phyloP scores from a whole-genome alignment of 495 filamentous ascomycete species.

The Penicillium manginii region DNA sequence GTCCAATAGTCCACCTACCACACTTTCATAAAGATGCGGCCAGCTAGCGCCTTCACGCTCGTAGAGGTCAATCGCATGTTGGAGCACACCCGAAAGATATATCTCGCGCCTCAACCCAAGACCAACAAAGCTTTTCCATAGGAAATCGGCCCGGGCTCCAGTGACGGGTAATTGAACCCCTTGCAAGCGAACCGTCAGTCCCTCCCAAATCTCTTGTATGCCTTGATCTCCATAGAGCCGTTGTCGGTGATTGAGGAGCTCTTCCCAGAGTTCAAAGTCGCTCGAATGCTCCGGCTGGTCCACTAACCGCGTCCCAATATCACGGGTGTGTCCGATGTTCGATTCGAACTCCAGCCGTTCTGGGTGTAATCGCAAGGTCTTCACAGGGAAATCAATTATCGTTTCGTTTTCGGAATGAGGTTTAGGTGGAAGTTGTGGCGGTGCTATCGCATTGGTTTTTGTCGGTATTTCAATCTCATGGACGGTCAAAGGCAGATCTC shows the following conservation, averaged over 20 bases:
- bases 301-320: slow-evolving; percentile 51
- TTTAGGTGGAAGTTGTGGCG: background rate
- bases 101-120: slow-evolving; percentile 49
- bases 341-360: slow-evolving; percentile 55
- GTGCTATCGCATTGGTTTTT: background rate
- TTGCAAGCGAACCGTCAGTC: slow-evolving; percentile 52
- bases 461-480: slow-evolving; percentile 31
- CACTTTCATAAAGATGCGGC: slow-evolving; percentile 49
- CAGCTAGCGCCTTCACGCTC: slow-evolving; percentile 46
- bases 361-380: slow-evolving; percentile 27
- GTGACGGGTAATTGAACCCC: slow-evolving; percentile 48
- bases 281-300: slow-evolving; percentile 51
- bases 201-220: slow-evolving; percentile 64
- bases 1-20: slow-evolving; percentile 53
- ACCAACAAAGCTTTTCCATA: slow-evolving; percentile 61
- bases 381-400: slow-evolving; percentile 6
- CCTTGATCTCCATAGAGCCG: slow-evolving; percentile 64
- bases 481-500: slow-evolving; percentile 27
- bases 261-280: slow-evolving; percentile 67
- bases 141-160: slow-evolving; percentile 51
- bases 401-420: background rate
- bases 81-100: slow-evolving; percentile 52
- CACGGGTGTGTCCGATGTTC: slow-evolving; percentile 47
- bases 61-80: slow-evolving; percentile 60
- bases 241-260: slow-evolving; percentile 63